phyloP scores from a whole-genome alignment of 805 yeast genomes.

The Tetrapisispora fleetii region DNA sequence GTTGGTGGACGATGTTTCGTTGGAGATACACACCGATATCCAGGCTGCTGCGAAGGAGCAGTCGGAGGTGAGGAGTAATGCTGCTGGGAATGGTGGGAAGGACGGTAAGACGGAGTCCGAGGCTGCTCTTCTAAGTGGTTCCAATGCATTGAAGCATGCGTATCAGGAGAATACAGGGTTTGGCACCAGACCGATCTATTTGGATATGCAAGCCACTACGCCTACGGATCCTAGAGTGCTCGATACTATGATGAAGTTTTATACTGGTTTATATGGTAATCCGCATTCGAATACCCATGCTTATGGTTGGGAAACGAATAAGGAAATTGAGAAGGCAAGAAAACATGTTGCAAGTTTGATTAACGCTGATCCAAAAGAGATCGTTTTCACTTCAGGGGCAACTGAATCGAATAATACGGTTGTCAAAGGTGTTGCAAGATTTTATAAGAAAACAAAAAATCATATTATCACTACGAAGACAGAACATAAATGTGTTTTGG shows the following conservation, averaged over 20 bases:
- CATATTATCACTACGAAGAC: constrained; percentile 95
- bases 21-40: constrained; percentile 28
- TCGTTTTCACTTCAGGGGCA: constrained; percentile 94
- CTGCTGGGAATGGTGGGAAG: constrained; percentile 9
- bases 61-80: constrained; percentile 16
- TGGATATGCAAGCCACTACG: constrained; percentile 97
- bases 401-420: constrained; percentile 95
- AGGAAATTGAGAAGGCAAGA: constrained; percentile 82
- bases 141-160: constrained; percentile 31
- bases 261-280: constrained; percentile 91
- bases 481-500: constrained; percentile 98
- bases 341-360: constrained; percentile 72
- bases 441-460: constrained; percentile 78
- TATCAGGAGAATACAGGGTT: constrained; percentile 33
- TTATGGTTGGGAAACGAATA: constrained; percentile 98
- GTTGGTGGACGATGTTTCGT: constrained; percentile 17
- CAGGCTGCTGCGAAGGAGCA: constrained; percentile 27
- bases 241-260: constrained; percentile 75
- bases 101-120: not conserved
- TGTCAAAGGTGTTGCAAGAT: constrained; percentile 90
- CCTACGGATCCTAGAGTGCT: constrained; percentile 96
- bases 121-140: constrained; percentile 18
- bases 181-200: constrained; percentile 84
- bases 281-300: constrained; percentile 97
- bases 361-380: constrained; percentile 92